Evolutionary conservation across 2,329 filamentous ascomycete genomes (phyloP), one percentile per base, ranked within the genome.

Genomic region (Pseudogymnoascus sp.): DNA sequence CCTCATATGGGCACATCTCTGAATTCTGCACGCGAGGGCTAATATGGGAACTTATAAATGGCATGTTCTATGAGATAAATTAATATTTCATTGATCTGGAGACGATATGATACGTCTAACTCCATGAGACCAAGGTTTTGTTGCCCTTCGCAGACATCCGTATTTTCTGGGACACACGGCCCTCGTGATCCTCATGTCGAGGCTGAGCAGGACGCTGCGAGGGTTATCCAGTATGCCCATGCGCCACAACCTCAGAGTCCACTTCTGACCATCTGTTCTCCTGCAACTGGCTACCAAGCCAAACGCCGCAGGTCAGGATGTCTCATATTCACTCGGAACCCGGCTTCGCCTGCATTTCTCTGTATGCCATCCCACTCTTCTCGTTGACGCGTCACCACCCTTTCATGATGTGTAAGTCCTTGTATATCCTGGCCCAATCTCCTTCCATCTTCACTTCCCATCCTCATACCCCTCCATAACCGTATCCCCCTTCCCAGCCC

Each of bases 251-350:
- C 28, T 21, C 49, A 21, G 11, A 31, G n/a, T 2, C n/a, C 49
- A 34, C 25, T 14, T 21, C n/a, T 16, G 16, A 16, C 16, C 16
- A 16, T 11, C n/a, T 34, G 28, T 34, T 18, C 7, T 34, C 28
- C n/a, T 18, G 25, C 28, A 56, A 2, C 28, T 8, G 28, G n/a
- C n/a, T 7, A 9, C 9, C 4, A 18, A 14, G 25, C 2, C 28
- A 34, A 56, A 18, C 28, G 3, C 23, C 3, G 1, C 16, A 34
- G 28, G 9, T 18, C 49, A 8, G 38, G 21, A 23, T n/a, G 11
- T 43, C 66, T 68, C 65, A 75, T 66, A 74, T 72, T 66, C 79
- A 77, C 78, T 81, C 80, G 70, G 74, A 74, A 67, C 78, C 77
- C 6, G 23, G 46, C 23, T 16, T 16, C n/a, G 7, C 65, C 75